Evolutionary conservation across 352 stramenopile species (phyloP).

Genomic region (Albugo laibachii): DNA sequence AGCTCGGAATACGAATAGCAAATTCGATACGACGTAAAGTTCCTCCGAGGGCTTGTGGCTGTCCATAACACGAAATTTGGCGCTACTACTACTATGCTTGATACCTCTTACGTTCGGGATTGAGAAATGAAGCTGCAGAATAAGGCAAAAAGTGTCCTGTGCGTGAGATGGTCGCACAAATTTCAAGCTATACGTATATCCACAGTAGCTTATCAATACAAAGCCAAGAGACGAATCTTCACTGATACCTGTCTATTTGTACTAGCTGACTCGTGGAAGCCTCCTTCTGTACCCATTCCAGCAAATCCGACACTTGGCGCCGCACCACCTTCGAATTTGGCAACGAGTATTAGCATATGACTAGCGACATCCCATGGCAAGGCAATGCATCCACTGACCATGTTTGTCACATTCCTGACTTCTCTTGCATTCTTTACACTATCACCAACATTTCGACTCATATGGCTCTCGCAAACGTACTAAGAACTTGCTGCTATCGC

Average conservation of each 20-base stretch:
- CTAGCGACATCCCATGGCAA: no score
- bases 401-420: no score
- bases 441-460: no score
- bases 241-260: slow-evolving; percentile 29
- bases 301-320: slow-evolving; percentile 43
- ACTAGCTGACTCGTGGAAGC: slow-evolving; percentile 21
- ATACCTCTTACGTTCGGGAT: slow-evolving; percentile 9
- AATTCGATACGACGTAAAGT: slow-evolving; percentile 4
- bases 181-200: background rate
- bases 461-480: no score
- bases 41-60: background rate
- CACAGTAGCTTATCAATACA: background rate
- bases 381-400: no score
- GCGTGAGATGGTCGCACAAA: slow-evolving; percentile 4
- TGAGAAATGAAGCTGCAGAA: slow-evolving; percentile 15
- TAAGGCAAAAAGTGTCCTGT: slow-evolving; percentile 3
- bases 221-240: no score
- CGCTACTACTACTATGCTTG: no score
- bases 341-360: no score
- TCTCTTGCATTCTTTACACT: no score
- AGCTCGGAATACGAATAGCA: slow-evolving; percentile 6
- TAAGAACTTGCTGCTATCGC: no score
- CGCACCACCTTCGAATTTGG: slow-evolving; percentile 14
- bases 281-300: slow-evolving; percentile 25
- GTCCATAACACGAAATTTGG: no score